A percentile compares a stretch with the other conserved stretches of the same genome.
phyloP scores from a whole-genome alignment of 1,284 basidiomycete species.

The Cutaneotrichosporon dermatis region DNA sequence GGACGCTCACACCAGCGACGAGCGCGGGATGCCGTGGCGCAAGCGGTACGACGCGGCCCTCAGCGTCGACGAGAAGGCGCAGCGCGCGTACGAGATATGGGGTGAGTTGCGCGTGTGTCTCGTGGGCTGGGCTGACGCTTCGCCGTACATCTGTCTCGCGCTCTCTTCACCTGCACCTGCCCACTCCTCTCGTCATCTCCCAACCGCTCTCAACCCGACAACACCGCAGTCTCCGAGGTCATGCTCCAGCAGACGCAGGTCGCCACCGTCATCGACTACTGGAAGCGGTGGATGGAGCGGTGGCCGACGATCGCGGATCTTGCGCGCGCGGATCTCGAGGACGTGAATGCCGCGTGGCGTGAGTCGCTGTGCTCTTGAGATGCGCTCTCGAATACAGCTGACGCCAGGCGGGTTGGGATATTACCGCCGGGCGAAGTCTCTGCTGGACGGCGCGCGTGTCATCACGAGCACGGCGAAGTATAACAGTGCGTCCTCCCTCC shows the following conservation, averaged over 20 bases:
- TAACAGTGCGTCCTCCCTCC: slow-evolving; percentile 23
- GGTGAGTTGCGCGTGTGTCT: neutral
- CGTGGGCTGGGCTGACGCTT: neutral
- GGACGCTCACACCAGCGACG: slow-evolving; percentile 27
- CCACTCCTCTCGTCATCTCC: neutral
- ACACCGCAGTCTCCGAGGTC: slow-evolving; percentile 65
- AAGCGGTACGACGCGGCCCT: slow-evolving; percentile 33
- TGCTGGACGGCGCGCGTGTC: slow-evolving; percentile 73
- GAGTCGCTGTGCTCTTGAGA: neutral
- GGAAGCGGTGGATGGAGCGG: slow-evolving; percentile 73
- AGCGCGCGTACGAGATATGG: slow-evolving; percentile 49
- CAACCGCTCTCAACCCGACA: neutral
- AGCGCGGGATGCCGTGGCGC: slow-evolving; percentile 49
- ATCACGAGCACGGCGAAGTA: slow-evolving; percentile 59
- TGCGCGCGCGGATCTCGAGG: slow-evolving; percentile 69
- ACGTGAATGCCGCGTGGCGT: slow-evolving; percentile 80
- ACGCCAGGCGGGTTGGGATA: slow-evolving; percentile 65
- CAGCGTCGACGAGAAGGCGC: slow-evolving; percentile 39
- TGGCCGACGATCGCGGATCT: slow-evolving; percentile 79
- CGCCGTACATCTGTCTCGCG: neutral
- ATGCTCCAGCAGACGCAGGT: slow-evolving; percentile 96
- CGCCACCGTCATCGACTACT: slow-evolving; percentile 83
- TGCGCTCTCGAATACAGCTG: neutral
- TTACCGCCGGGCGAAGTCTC: slow-evolving; percentile 77
- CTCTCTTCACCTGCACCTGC: neutral